Evolutionary conservation across 768 basidiomycete species (phyloP), one percentile per base, ranked within the genome.

Genomic region (Psilocybe cyanescens): DNA sequence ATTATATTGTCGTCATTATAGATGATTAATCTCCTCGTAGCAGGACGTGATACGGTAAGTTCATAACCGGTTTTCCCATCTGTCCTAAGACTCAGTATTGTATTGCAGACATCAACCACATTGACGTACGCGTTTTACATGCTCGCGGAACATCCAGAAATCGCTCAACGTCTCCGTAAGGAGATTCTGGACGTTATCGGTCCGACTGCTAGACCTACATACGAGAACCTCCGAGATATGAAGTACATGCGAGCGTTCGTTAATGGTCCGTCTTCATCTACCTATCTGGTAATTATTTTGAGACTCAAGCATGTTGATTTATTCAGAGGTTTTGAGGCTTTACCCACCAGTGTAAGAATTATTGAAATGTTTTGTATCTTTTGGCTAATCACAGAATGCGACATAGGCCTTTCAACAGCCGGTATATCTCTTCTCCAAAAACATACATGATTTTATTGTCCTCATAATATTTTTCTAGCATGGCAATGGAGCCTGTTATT

Each of bases 41-140:
- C 85, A 11, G 84, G 83, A 28, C 77, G 84, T 31, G 86, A 88
- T 60, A 87, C 86, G 1, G 81, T 81, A 58, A 24, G 72, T 67
- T 6, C 14, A 24, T 63, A 57, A 24, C 16, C 28, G 24, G 41
- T 16, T 16, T 19, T 2, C 9, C 3, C 2, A 11, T 37, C 5
- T 6, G 4, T 37, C 44, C 58, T 19, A 9, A 31, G 8, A 28
- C 30, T 45, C 29, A 59, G 8, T 19, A 24, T 44, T 9, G 28
- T 8, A 41, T 17, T 1, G n/a, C n/a, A 79, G 77, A 81, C 81
- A 14, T 75, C 78, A 6, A 71, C 73, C 8, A 70, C 74, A 0
- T 65, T 83, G 14, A 78, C 82, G 0, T 82, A 77, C 62, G 69
- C 74, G 5, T 62, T 78, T 4, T 83, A 83, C 65, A 75, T 79